Base-by-base conservation (phyloP, 306 rosid genomes). In the Purshia tridentata region DNA sequence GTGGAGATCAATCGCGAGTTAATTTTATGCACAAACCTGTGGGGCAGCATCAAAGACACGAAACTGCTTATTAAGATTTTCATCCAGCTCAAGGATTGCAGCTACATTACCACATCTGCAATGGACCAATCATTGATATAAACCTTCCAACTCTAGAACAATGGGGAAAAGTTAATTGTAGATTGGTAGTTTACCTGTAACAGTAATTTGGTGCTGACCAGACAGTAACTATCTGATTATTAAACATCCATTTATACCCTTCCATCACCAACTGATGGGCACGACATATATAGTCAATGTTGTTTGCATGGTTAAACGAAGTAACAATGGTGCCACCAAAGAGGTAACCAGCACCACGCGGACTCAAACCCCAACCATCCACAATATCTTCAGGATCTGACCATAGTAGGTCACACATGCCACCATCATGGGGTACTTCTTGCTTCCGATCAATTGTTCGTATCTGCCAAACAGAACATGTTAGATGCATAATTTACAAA, bases 231-330 rank as follows among this genome's bases (percentile, higher is more conserved):
- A 95, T 95, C 93, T 95, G 99, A 75, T 84, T 82, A 82, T 92
- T 90, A 77, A 95, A 95, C 99, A 95, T 95, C 99, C 99, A 95
- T 77, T 95, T 95, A 86, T 90, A 95, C 44, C 99, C 99, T 84
- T 95, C 99, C 99, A 95, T 95, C 47, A 95, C 99, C 93, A 95
- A 86, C 86, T 95, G 99, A 86, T 95, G 99, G 60, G 99, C 99
- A 48, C 99, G 99, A 23, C 97, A 95, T 73, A 95, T 95, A 84
- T 92, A 95, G 74, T 90, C 99, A 46, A 95, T 90, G 82, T 87
- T 95, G 83, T 95, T 95, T 70, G 98, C 57, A 81, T 90, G 99
- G 82, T 95, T 95, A 81, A 95, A 95, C 47, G 98, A 83, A 47
- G 89, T 69, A 52, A 95, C 98, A 51, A 90, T 88, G 51, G 93